phyloP scores from a whole-genome alignment of 1,284 basidiomycete genomes.

The Tylopilus sp. region DNA sequence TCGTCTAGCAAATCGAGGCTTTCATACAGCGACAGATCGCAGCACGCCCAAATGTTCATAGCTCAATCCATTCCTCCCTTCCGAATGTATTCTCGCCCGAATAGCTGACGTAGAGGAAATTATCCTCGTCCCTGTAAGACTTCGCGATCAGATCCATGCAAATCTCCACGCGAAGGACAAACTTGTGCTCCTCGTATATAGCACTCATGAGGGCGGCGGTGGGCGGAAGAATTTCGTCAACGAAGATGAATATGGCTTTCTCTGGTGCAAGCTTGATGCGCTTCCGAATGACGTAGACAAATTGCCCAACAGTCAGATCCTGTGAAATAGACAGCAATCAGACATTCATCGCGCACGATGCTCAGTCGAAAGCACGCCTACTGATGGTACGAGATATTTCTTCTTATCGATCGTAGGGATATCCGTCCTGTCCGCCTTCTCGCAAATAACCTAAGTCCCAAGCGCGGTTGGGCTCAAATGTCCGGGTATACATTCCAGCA shows the following conservation, averaged over 20 bases:
- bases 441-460: constrained; percentile 87
- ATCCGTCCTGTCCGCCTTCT: constrained; percentile 98
- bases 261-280: constrained; percentile 99
- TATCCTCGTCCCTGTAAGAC: constrained; percentile 82
- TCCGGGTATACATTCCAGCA: constrained; percentile 8
- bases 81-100: constrained; percentile 97
- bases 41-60: constrained; percentile 30
- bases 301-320: constrained; percentile 98
- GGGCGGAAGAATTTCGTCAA: constrained; percentile 97
- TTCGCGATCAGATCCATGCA: constrained; percentile 9
- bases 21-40: constrained; percentile 27
- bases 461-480: constrained; percentile 15
- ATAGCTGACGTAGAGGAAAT: constrained; percentile 95
- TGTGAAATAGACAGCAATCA: constrained; percentile 36
- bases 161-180: constrained; percentile 35
- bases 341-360: constrained; percentile 13
- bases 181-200: constrained; percentile 99
- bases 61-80: constrained; percentile 48
- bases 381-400: constrained; percentile 98
- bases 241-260: constrained; percentile 99
- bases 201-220: constrained; percentile 98
- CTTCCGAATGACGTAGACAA: constrained; percentile 99
- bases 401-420: constrained; percentile 99
- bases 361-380: constrained; percentile 38
- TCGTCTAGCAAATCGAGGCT: constrained; percentile 26